Evolutionary conservation across 805 yeast species (phyloP).

Genomic region (Candida ipomoeae): DNA sequence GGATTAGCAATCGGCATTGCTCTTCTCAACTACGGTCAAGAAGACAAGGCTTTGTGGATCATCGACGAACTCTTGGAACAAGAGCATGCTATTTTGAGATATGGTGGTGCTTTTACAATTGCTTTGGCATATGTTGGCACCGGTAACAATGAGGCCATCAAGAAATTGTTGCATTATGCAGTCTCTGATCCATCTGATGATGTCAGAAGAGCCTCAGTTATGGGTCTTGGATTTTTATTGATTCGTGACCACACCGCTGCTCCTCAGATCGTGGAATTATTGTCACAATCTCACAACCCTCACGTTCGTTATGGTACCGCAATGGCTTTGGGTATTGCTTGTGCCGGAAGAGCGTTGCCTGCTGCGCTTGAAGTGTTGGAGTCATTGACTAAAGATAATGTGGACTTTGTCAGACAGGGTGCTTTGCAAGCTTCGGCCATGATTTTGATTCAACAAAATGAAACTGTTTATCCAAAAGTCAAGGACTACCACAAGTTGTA

Average conservation of each 20-base stretch:
- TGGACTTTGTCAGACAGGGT: constrained; percentile 97
- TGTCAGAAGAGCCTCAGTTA: constrained; percentile 94
- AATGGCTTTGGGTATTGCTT: constrained; percentile 91
- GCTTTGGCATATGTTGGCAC: constrained; percentile 98
- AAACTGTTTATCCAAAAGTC: constrained; percentile 75
- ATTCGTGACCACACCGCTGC: constrained; percentile 89
- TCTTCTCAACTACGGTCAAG: constrained; percentile 78
- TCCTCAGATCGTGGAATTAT: constrained; percentile 89
- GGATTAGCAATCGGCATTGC: constrained; percentile 92
- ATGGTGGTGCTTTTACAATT: constrained; percentile 92
- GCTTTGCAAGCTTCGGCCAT: constrained; percentile 89
- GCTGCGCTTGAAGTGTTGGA: constrained; percentile 90
- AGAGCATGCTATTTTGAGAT: constrained; percentile 81
- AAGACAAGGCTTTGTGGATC: constrained; percentile 67
- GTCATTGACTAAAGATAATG: constrained; percentile 89
- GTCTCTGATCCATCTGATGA: constrained; percentile 96
- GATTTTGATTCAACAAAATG: constrained; percentile 87
- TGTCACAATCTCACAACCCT: constrained; percentile 93
- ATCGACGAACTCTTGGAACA: constrained; percentile 65
- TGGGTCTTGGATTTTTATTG: constrained; percentile 84
- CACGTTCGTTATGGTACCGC: constrained; percentile 99
- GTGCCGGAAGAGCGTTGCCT: constrained; percentile 89
- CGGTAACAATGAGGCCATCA: constrained; percentile 82
- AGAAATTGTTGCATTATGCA: constrained; percentile 83
- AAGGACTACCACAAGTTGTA: constrained; percentile 69